Base-by-base conservation (phyloP, 768 basidiomycete genomes). In the Kwoniella heveanensis region DNA sequence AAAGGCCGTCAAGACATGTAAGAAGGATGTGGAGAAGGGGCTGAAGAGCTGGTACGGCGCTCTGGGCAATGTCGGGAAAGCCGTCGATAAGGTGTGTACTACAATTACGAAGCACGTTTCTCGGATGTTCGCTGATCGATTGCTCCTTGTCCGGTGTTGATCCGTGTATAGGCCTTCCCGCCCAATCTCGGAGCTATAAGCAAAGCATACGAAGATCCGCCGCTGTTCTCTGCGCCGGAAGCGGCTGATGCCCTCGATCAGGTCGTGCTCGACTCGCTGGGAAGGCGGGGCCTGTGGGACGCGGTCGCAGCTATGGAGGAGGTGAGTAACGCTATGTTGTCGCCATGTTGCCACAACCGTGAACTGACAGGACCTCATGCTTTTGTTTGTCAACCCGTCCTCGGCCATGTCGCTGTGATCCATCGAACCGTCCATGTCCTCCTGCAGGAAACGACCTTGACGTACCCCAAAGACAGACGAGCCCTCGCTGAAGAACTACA, bases 41-140 rank as follows among this genome's bases (percentile, higher is more conserved):
- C 88, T 93, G 83, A 97, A 94, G 79, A 92, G 93, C 69, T 84
- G 92, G 32, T 91, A 94, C 71, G 85, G 84, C 21, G 86, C 88
- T 1, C 80, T 96, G 9, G 85, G 87, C 26, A 86, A 86, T 68
- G 83, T 94, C 37, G 91, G 91, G 27, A 97, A 93, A 81, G 85
- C 87, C 0, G 79, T 97, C 76, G 95, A 98, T 76, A 98, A 96
- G 88, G 95, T 90, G 60, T 47, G 83, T 63, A n/a, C n/a, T n/a
- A n/a, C n/a, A n/a, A n/a, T n/a, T n/a, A n/a, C n/a, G n/a, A n/a
- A n/a, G n/a, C n/a, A n/a, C n/a, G n/a, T n/a, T n/a, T n/a, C n/a
- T n/a, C n/a, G n/a, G n/a, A n/a, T n/a, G n/a, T n/a, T n/a, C n/a
- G n/a, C n/a, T n/a, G n/a, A n/a, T n/a, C n/a, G n/a, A n/a, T n/a